Conservation (phyloP, 1,284 basidiomycete genomes). For the Chalciporus piperatoides region DNA sequence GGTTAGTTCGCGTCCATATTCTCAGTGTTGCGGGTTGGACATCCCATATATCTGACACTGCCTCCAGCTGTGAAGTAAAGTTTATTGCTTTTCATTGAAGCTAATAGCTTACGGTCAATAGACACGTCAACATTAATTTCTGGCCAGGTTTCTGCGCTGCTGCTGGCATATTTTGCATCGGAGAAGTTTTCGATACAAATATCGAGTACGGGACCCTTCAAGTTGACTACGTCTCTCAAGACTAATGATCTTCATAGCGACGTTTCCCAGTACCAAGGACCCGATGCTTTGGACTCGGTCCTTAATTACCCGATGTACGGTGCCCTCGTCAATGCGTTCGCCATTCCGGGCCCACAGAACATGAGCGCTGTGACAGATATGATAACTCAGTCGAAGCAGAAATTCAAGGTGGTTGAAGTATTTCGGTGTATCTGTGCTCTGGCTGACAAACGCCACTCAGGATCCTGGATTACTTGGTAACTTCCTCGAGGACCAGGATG, state of each 20-base stretch:
- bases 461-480: slow-evolving; percentile 62
- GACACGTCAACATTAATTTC: slow-evolving; percentile 62
- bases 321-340: slow-evolving; percentile 60
- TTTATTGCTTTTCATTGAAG: neutral
- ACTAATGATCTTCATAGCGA: slow-evolving; percentile 26
- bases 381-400: slow-evolving; percentile 48
- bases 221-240: neutral
- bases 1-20: slow-evolving; percentile 31
- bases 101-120: slow-evolving; percentile 26
- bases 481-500: slow-evolving; percentile 83
- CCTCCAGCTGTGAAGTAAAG: slow-evolving; percentile 56
- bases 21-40: neutral
- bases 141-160: slow-evolving; percentile 67
- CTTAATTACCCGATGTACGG: slow-evolving; percentile 73
- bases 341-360: slow-evolving; percentile 59
- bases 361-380: slow-evolving; percentile 54
- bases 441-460: slow-evolving; percentile 48
- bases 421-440: slow-evolving; percentile 45
- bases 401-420: slow-evolving; percentile 51
- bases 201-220: slow-evolving; percentile 42
- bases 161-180: slow-evolving; percentile 80
- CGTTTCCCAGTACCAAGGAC: slow-evolving; percentile 41
- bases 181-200: slow-evolving; percentile 67
- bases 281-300: slow-evolving; percentile 56
- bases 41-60: slow-evolving; percentile 5